Evolutionary conservation across 768 basidiomycete genomes (phyloP), one percentile per base, ranked within the genome.

Genomic region (Naganishia vishniacii): DNA sequence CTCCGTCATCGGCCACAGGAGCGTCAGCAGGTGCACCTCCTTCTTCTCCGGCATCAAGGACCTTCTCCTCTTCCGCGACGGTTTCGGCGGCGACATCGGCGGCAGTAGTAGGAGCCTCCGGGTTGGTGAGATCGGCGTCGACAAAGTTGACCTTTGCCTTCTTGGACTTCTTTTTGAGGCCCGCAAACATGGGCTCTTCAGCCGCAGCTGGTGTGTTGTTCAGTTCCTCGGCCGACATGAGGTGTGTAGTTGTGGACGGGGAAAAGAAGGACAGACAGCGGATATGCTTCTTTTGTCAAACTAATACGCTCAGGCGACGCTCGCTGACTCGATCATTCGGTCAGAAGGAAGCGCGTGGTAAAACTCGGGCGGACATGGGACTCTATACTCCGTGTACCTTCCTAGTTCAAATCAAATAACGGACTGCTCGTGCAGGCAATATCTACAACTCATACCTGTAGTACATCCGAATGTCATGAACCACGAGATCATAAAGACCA

Each of bases 131-230:
- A n/a, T 72, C 66, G 32, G 47, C 48, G 16, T 65, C 69, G 46
- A 75, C 76, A 31, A 78, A 67, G 59, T 72, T 72, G 67, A 77
- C 75, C 62, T 70, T 70, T 72, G 78, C 78, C 74, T 76, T 76
- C 75, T 79, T 79, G n/a, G 49, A 68, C 77, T 80, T 80, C 72
- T 80, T 80, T 75, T 80, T 80, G 73, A 81, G 74, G 59, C 79
- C 79, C 16, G 77, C 77, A 70, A 81, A 81, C 68, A 80, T 65
- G 32, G 64, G 64, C 59, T 65, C 64, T 34, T 65, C 64, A 23
- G 64, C 58, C 13, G 56, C 44, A 34, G 34, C 34, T 37, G 49
- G 48, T 8, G 48, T 28, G 47, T 62, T 47, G 18, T 62, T 56
- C 34, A 56, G 32, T 56, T 56, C 62, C 18, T 63, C 62, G 42